Base-by-base conservation (phyloP, 495 filamentous ascomycete genomes). In the Trichodelitschia bisporula region DNA sequence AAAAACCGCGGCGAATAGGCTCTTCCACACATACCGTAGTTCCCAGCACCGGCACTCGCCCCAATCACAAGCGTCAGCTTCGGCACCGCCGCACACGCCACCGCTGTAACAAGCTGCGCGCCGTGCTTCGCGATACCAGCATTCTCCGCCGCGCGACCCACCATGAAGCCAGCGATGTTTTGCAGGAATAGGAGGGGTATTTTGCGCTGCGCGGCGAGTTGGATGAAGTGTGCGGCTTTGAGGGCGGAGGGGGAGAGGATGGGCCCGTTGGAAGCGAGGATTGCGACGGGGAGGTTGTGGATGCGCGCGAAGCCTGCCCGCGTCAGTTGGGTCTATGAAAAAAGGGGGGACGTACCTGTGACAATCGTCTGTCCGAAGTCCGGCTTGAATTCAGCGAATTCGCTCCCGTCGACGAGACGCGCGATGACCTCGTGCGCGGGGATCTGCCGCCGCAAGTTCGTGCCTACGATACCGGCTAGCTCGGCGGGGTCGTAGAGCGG, bases 121-220 rank as follows among this genome's bases (percentile, higher is more conserved):
- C 86, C 86, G 44, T 97, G 90, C 61, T 95, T 95, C 18, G 86
- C 86, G 40, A 97, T 95, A 4, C 86, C 86, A 30, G 80, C 86
- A 25, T 70, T 71, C 50, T 97, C 86, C 3, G 84, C 86, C 42
- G 90, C 80, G 4, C 62, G 63, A 17, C 86, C 86, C 9, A 97
- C 86, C 86, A 97, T 97, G 59, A 97, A 97, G 16, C 86, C 86
- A 4, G 65, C 72, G 47, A 97, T 97, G 46, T 97, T 97, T 46
- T 97, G 86, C 21, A 97, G 53, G 51, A 97, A 97, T 18, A 97
- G 56, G 0, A 97, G 57, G 11, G 86, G 84, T 29, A 95, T 77
- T 15, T 70, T 62, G 30, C 89, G 73, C 49, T 95, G 77, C 4
- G 69, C 65, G 56, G 86, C 93, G n/a, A 97, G 69, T 50, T 97